Conservation (phyloP, 768 basidiomycete genomes). For the Strobilomyces confusus region DNA sequence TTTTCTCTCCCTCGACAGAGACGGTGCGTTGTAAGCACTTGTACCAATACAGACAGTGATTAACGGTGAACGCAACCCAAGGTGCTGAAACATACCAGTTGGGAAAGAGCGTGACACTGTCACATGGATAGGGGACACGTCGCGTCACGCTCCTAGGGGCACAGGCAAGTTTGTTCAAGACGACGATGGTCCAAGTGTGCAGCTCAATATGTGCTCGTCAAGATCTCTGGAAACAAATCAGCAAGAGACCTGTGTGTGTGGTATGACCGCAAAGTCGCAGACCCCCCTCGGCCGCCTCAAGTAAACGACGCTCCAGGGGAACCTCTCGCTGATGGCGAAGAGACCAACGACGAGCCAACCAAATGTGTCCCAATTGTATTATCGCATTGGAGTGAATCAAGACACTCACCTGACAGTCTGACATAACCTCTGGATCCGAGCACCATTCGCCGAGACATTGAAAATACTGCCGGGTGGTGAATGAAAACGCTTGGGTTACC, state of each 20-base stretch:
- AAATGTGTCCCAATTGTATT: constrained; percentile 22
- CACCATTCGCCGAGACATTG: constrained; percentile 2
- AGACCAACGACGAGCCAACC: too few species aligned
- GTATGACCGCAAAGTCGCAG: constrained; percentile 19
- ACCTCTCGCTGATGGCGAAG: background rate
- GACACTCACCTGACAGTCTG: constrained; percentile 27
- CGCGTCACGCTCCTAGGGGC: constrained; percentile 21
- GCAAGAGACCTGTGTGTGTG: constrained; percentile 28
- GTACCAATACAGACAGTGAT: too few species aligned
- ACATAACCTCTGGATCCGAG: constrained; percentile 2
- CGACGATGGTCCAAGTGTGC: constrained; percentile 24
- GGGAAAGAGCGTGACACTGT: constrained; percentile 25
- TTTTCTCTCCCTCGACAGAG: too few species aligned
- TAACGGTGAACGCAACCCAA: too few species aligned
- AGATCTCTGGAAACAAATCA: constrained; percentile 14
- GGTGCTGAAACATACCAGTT: too few species aligned
- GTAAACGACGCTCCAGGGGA: constrained; percentile 4
- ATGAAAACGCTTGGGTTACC: constrained; percentile 11
- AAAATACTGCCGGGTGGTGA: constrained; percentile 6
- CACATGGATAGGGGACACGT: constrained; percentile 26
- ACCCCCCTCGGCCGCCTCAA: constrained; percentile 1
- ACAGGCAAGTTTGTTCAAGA: constrained; percentile 32
- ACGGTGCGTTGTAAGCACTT: too few species aligned
- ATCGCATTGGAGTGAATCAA: constrained; percentile 21
- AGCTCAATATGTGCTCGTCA: constrained; percentile 30